These are phyloP conservation scores for Pestalotiopsis sp. DNA, from an alignment of 2,329 filamentous ascomycete genomes.

Conservation along the genomic window DNA sequence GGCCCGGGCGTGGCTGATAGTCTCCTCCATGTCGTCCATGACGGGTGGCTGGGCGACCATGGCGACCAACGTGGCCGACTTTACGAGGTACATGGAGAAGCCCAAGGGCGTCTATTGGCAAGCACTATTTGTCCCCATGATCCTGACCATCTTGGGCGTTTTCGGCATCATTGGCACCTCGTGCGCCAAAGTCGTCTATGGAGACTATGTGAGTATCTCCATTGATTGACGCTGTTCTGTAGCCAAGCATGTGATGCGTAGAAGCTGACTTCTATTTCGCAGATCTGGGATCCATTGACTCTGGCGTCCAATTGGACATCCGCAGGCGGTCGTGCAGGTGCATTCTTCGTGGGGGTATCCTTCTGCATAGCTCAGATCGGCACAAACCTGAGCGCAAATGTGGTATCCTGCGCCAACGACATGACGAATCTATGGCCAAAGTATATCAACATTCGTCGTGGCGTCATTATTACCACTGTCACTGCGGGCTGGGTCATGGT, in stretches of 20 bases:
- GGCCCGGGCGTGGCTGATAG: conserved; percentile 55
- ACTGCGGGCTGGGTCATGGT: conserved; percentile 60
- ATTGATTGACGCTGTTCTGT: conserved; percentile 47
- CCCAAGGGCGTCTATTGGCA: conserved; percentile 41
- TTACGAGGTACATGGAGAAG: conserved; percentile 44
- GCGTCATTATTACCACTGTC: conserved; percentile 56
- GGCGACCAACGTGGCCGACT: conserved; percentile 57
- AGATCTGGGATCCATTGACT: conserved; percentile 23
- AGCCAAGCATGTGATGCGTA: neutral
- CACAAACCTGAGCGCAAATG: conserved; percentile 60
- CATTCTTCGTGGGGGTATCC: conserved; percentile 50
- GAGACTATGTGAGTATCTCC: conserved; percentile 52
- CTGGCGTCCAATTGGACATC: conserved; percentile 27
- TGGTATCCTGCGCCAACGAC: conserved; percentile 57
- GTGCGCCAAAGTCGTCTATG: conserved; percentile 54
- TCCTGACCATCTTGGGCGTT: conserved; percentile 50
- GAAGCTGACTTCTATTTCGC: neutral
- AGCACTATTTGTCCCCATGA: conserved; percentile 46
- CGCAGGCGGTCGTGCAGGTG: conserved; percentile 41
- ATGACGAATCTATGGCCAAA: conserved; percentile 55
- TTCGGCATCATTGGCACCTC: conserved; percentile 62
- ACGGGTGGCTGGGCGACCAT: conserved; percentile 43
- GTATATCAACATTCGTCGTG: conserved; percentile 59
- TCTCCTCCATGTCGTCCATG: conserved; percentile 48
- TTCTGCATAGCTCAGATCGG: conserved; percentile 59